These are phyloP conservation scores for Omphalotus olearius DNA, from an alignment of 1,284 basidiomycete genomes.

Conservation along the genomic window DNA sequence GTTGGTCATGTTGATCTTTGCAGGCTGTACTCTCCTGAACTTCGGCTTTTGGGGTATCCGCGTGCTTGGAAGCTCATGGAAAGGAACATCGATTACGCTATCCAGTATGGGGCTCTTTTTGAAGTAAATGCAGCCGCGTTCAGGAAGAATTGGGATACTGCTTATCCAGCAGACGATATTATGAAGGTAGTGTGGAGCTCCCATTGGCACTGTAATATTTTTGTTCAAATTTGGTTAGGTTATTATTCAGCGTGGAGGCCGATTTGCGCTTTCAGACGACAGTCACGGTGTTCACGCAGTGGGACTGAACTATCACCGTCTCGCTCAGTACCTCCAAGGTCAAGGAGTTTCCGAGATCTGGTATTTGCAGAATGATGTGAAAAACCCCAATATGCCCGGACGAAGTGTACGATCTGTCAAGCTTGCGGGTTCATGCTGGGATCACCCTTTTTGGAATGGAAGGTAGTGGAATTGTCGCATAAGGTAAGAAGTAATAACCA, in stretches of 20 bases:
- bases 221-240: conserved; percentile 39
- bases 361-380: conserved; percentile 43
- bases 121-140: conserved; percentile 93
- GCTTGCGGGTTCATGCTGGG: conserved; percentile 50
- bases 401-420: conserved; percentile 40
- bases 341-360: conserved; percentile 68
- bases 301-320: conserved; percentile 77
- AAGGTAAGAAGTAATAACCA: neutral
- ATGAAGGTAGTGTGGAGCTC: conserved; percentile 45
- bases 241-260: conserved; percentile 64
- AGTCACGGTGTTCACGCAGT: conserved; percentile 90
- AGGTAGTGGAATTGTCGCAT: neutral
- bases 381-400: conserved; percentile 36
- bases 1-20: conserved; percentile 94
- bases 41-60: conserved; percentile 51
- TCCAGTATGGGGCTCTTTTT: conserved; percentile 87
- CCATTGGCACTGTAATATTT: neutral
- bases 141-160: conserved; percentile 83
- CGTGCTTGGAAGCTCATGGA: conserved; percentile 62
- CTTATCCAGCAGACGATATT: conserved; percentile 83
- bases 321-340: conserved; percentile 65
- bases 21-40: conserved; percentile 68
- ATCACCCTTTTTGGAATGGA: conserved; percentile 51
- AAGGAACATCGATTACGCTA: conserved; percentile 75
- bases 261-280: conserved; percentile 90